These are phyloP conservation scores for Trichophyton schoenleinii DNA, from an alignment of 2,329 filamentous ascomycete genomes.

Conservation along the genomic window DNA sequence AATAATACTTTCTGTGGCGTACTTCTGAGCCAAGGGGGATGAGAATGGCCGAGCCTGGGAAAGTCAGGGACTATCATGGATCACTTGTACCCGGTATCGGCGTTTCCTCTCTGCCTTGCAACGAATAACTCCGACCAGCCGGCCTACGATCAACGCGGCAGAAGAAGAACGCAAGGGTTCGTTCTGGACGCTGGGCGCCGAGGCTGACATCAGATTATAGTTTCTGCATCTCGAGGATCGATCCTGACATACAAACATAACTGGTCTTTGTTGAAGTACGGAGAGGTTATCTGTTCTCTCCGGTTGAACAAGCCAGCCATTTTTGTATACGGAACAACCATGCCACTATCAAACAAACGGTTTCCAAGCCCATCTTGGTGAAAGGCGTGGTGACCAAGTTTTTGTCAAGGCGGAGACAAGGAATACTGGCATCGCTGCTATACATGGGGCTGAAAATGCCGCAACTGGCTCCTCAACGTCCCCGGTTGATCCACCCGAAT, in stretches of 20 bases:
- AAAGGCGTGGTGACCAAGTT: not conserved
- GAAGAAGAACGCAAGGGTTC: not conserved
- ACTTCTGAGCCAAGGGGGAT: no score
- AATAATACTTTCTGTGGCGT: no score
- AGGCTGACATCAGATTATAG: not conserved
- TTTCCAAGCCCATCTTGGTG: not conserved
- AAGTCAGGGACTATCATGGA: not conserved
- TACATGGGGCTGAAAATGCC: not conserved
- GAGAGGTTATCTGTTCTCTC: no score
- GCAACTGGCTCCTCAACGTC: not conserved
- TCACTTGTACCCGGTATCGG: not conserved
- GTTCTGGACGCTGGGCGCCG: not conserved
- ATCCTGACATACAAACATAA: not conserved
- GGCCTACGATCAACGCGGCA: not conserved
- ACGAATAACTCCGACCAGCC: not conserved
- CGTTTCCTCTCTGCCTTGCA: not conserved
- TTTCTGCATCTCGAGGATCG: not conserved
- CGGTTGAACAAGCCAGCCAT: no score
- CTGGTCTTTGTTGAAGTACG: not conserved
- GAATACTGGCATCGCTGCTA: not conserved
- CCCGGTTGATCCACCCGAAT: not conserved
- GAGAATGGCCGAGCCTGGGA: no score
- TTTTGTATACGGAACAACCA: not conserved
- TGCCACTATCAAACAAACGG: not conserved
- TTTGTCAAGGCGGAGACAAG: not conserved